Evolutionary conservation across 2,329 filamentous ascomycete species (phyloP).

Genomic region (Sporothrix curviconia): DNA sequence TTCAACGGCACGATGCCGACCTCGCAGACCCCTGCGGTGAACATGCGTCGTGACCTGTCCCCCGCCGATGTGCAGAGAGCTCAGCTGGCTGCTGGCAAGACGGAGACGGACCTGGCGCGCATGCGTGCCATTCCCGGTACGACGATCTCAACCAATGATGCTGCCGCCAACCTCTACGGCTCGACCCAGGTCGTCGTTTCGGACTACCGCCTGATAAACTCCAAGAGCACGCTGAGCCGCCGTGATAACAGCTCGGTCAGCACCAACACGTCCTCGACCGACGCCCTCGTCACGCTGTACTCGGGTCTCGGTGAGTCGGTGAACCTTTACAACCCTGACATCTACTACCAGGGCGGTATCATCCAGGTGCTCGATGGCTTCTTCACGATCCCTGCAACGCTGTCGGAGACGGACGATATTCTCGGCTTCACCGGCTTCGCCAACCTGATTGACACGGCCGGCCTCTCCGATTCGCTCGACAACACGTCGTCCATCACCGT

Average conservation of each 20-base stretch:
- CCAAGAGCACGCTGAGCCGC: neutral
- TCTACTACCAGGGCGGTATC: conserved; percentile 8
- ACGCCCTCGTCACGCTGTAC: conserved; percentile 15
- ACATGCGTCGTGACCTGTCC: conserved; percentile 8
- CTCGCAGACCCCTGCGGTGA: neutral
- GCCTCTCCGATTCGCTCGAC: conserved; percentile 11
- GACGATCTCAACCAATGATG: conserved; percentile 12
- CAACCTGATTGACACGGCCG: conserved; percentile 10
- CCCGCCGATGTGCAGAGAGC: conserved; percentile 15
- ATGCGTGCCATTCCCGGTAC: conserved; percentile 15
- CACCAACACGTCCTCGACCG: conserved; percentile 10
- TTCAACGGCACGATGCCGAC: conserved; percentile 7
- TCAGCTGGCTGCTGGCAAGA: conserved; percentile 13
- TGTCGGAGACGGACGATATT: conserved; percentile 11
- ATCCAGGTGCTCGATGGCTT: conserved; percentile 17
- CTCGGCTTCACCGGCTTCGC: conserved; percentile 16
- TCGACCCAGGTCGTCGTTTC: conserved; percentile 17
- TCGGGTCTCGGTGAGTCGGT: conserved; percentile 15
- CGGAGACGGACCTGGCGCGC: conserved; percentile 10
- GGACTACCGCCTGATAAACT: conserved; percentile 12
- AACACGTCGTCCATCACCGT: conserved; percentile 17
- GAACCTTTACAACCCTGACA: conserved; percentile 16
- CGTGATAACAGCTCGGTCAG: conserved; percentile 5
- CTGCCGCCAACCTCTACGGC: conserved; percentile 1
- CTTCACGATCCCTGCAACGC: conserved; percentile 14